These are phyloP conservation scores for Xerocomellus dryophilus DNA, from an alignment of 768 basidiomycete genomes.

Conservation along the genomic window DNA sequence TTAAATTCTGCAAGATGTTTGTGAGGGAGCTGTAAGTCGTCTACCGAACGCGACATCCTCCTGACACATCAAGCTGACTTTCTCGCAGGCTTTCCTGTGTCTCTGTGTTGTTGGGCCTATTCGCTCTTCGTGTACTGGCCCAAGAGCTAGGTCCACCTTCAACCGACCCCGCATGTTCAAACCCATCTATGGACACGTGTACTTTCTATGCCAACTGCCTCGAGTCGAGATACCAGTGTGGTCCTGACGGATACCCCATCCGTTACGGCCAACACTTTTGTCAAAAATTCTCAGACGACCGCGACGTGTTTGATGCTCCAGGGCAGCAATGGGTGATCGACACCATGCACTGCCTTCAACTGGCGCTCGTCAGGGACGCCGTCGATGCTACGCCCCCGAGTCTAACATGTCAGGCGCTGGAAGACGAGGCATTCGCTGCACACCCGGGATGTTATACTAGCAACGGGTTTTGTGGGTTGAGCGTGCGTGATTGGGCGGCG, in stretches of 20 bases:
- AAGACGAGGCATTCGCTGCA: slow-evolving; percentile 39
- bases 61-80: neutral
- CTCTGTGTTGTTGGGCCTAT: neutral
- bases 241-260: slow-evolving; percentile 42
- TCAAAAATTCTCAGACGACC: slow-evolving; percentile 35
- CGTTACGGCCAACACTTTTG: slow-evolving; percentile 42
- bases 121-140: neutral
- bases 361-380: slow-evolving; percentile 37
- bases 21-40: too few species aligned
- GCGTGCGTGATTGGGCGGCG: slow-evolving; percentile 35
- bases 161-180: slow-evolving; percentile 16
- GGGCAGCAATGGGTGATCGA: slow-evolving; percentile 44
- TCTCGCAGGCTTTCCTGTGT: neutral
- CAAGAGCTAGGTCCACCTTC: slow-evolving; percentile 14
- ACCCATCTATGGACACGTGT: slow-evolving; percentile 40
- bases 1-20: too few species aligned
- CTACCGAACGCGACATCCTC: too few species aligned
- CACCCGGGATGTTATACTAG: slow-evolving; percentile 41
- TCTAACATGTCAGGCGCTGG: slow-evolving; percentile 33
- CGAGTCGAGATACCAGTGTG: slow-evolving; percentile 45
- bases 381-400: slow-evolving; percentile 17
- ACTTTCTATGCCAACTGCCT: slow-evolving; percentile 45
- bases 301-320: slow-evolving; percentile 25
- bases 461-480: slow-evolving; percentile 42
- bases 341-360: slow-evolving; percentile 48